Base-by-base conservation (phyloP, 352 stramenopile genomes). In the Pythium aquatile region DNA sequence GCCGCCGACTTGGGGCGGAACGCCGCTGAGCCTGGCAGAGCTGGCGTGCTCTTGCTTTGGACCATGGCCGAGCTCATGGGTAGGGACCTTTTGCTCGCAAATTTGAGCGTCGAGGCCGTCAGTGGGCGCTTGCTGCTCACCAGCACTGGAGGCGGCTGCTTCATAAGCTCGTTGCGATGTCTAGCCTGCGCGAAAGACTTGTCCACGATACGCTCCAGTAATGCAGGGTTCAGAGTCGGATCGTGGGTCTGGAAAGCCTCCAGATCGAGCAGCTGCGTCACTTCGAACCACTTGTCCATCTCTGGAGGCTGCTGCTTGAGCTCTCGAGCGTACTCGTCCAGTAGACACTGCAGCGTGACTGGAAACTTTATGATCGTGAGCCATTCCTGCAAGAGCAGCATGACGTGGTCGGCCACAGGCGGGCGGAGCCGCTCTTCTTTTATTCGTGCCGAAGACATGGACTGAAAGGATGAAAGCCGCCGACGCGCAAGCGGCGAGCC, bases 361-460 rank as follows among this genome's bases (percentile, higher is more conserved):
- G 63, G 60, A 16, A 83, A 64, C 30, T 69, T 72, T 37, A 59
- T 69, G 14, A 64, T 37, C 32, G 66, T 65, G 46, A 87, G 67
- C 78, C 78, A 87, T 39, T 87, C 74, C 33, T 85, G 76, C 5
- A 87, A 46, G 5, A 87, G 67, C 46, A 81, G 65, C 63, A 73
- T 32, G 46, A 76, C 55, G 30, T 55, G 37, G n/a, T 71, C 61
- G 16, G 48, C 32, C 11, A 58, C n/a, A 88, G 24, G 92, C 74
- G 75, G 97, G 97, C 98, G 84, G 6, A 7, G 20, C 9, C 0
- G n/a, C 10, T 30, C 47, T 16, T 33, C 47, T 54, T 13, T 10
- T 33, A 54, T 30, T n/a, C 47, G 28, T 0, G 24, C 7, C 24
- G 47, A 33, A 30, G 47, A 30, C 28, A 54, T 17, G 13, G 47